Base-by-base conservation (phyloP, 192 early-diverging fungal genomes). In the Coemansia brasiliensis region DNA sequence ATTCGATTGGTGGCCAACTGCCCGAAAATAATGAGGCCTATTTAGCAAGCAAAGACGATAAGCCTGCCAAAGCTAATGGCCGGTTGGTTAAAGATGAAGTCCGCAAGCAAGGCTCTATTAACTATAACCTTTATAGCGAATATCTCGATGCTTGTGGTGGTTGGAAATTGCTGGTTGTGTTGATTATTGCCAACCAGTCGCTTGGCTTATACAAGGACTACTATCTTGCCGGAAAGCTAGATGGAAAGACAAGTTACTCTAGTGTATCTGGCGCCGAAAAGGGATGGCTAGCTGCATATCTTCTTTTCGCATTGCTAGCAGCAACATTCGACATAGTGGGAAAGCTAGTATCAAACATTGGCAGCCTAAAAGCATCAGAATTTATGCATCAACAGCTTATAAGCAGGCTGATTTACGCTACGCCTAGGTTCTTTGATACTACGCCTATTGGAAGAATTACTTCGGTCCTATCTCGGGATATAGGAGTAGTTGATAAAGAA, bases 391-490 rank as follows among this genome's bases (percentile, higher is more conserved):
- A 64, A 29, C 62, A 75, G n/a, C 63, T 89, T 17, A 43, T 89
- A 18, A 59, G 63, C n/a, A 62, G 81, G 35, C 72, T 92, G n/a
- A 54, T 86, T 11, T 74, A 82, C 21, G 87, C 90, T 5, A 89
- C 88, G 56, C 79, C 94, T 38, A 84, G 87, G 18, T 93, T 93
- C 82, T 92, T 90, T 58, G 90, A 93, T 45, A 83, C 87, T 4
- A 91, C 88, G 6, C 94, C 94, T 6, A 67, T 89, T 15, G 92
- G 92, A 15, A 80, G 88, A 13, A 90, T 92, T 37, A 84, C 88
- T 62, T 92, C 92, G 59, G 70, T 93, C 29, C 92, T 92, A 58
- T 83, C 87, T 39, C 87, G 87, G 26, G 91, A 96, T 74, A 84
- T 94, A 46, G 84, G 86, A 13, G 83, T 84, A 2, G 76, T 93